A percentile compares a stretch with the other conserved stretches of the same genome.
These are phyloP conservation scores for Penicillium desertorum DNA, from an alignment of 495 filamentous ascomycete species.

Conservation along the genomic window DNA sequence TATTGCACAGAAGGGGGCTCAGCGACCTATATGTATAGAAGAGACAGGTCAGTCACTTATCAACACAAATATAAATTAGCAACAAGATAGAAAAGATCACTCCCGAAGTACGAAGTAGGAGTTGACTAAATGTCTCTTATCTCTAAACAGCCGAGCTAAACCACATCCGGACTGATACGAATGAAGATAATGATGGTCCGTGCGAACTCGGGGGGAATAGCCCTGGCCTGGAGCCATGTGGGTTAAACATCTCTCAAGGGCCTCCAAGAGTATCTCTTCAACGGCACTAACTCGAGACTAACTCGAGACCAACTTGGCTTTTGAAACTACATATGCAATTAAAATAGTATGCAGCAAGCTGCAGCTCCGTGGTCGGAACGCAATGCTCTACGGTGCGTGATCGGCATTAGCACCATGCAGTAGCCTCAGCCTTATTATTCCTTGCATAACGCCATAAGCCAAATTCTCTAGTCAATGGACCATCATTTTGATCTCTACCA, in stretches of 20 bases:
- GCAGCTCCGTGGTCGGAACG: slow-evolving; percentile 1
- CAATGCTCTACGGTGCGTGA: background rate
- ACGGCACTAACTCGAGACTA: background rate
- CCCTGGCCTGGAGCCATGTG: background rate
- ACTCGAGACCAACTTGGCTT: background rate
- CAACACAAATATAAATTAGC: slow-evolving; percentile 7
- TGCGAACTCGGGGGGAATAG: background rate
- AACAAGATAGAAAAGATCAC: slow-evolving; percentile 2
- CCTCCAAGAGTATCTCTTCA: background rate
- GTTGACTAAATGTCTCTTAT: slow-evolving; percentile 13
- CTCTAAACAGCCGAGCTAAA: background rate
- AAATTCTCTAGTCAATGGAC: too few relatives aligned
- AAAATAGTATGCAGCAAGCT: background rate
- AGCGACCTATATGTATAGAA: background rate
- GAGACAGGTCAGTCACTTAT: background rate
- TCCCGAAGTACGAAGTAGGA: background rate
- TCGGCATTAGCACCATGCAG: slow-evolving; percentile 4
- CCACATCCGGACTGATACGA: slow-evolving; percentile 4
- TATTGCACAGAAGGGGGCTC: background rate
- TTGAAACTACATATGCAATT: background rate
- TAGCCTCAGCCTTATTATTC: background rate
- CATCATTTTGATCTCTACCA: too few relatives aligned
- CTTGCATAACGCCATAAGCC: slow-evolving; percentile 4
- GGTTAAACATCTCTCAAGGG: background rate
- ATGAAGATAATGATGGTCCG: background rate